A percentile compares a stretch with the other conserved stretches of the same genome.
Evolutionary conservation across 768 basidiomycete genomes (phyloP).

Genomic region (Kwoniella bestiolae): DNA sequence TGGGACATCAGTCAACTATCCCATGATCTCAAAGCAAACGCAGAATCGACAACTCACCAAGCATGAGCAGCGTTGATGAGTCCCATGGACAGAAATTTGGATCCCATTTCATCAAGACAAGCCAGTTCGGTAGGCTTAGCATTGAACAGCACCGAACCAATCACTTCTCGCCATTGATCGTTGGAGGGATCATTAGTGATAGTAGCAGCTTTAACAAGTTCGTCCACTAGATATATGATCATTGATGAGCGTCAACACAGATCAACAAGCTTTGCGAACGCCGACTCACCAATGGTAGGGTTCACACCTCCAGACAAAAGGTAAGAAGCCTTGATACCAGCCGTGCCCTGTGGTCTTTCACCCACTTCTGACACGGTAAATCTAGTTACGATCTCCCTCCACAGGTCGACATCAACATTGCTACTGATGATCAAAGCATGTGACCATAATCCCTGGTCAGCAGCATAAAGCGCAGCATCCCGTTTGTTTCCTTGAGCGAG

Average conservation of each 20-base stretch:
- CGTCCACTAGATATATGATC: constrained; percentile 29
- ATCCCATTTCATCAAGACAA: constrained; percentile 81
- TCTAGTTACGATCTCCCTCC: constrained; percentile 86
- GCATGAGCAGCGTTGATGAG: constrained; percentile 85
- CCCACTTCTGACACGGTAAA: constrained; percentile 80
- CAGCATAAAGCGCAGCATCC: constrained; percentile 83
- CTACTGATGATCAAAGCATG: constrained; percentile 95
- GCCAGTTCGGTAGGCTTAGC: constrained; percentile 68
- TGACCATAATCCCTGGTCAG: constrained; percentile 88
- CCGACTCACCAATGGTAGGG: constrained; percentile 73
- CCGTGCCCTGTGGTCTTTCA: constrained; percentile 43
- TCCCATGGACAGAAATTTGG: constrained; percentile 72
- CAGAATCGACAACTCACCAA: constrained; percentile 81
- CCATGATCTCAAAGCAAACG: too few species aligned
- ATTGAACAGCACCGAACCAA: constrained; percentile 78
- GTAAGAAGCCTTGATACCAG: constrained; percentile 66
- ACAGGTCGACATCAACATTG: constrained; percentile 87
- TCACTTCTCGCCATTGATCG: constrained; percentile 79
- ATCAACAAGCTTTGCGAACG: too few species aligned
- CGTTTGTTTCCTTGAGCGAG: constrained; percentile 82
- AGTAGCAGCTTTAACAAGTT: constrained; percentile 59
- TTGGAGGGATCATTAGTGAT: constrained; percentile 69
- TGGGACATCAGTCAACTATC: constrained; percentile 14
- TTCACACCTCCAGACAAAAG: constrained; percentile 79
- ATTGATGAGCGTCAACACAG: neutral